Conservation (phyloP, 2,329 filamentous ascomycete species). For the Pyrenochaeta sp. region DNA sequence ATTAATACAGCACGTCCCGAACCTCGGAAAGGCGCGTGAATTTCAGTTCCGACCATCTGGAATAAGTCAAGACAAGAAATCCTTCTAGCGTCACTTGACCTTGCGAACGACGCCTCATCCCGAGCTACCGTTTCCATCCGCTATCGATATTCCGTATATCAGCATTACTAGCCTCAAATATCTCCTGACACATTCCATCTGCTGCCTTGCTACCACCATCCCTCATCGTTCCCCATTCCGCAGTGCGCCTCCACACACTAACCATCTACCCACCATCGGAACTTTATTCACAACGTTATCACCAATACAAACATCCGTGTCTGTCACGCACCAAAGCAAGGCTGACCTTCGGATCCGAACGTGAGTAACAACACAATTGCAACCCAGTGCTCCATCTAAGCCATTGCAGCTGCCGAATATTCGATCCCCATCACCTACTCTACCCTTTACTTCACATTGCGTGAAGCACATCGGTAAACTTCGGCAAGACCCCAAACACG, state of each 20-base stretch:
- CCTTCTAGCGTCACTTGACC: constrained; percentile 41
- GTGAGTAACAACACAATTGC: constrained; percentile 7
- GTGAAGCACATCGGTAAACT: constrained; percentile 27
- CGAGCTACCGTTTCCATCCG: constrained; percentile 13
- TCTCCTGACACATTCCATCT: constrained; percentile 14
- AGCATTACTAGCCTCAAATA: constrained; percentile 9
- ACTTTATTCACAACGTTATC: constrained; percentile 2
- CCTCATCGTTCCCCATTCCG: constrained; percentile 2
- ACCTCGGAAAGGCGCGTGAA: constrained; percentile 34
- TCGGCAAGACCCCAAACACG: constrained; percentile 27
- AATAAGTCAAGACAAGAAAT: constrained; percentile 29
- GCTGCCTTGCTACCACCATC: constrained; percentile 16
- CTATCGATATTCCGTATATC: constrained; percentile 16
- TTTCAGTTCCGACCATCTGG: constrained; percentile 26
- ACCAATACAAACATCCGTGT: constrained; percentile 2
- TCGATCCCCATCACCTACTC: constrained; percentile 4
- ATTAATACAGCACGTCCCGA: constrained; percentile 26
- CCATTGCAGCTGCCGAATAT: constrained; percentile 2
- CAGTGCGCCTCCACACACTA: constrained; percentile 1
- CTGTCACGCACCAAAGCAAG: constrained; percentile 2
- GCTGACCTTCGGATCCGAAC: constrained; percentile 6
- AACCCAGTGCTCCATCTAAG: constrained; percentile 2
- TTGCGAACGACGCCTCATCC: constrained; percentile 23
- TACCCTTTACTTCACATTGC: constrained; percentile 10
- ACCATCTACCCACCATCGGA: constrained; percentile 1